Conservation (phyloP, 2,329 filamentous ascomycete species). For the Rhinocladiella mackenziei region DNA sequence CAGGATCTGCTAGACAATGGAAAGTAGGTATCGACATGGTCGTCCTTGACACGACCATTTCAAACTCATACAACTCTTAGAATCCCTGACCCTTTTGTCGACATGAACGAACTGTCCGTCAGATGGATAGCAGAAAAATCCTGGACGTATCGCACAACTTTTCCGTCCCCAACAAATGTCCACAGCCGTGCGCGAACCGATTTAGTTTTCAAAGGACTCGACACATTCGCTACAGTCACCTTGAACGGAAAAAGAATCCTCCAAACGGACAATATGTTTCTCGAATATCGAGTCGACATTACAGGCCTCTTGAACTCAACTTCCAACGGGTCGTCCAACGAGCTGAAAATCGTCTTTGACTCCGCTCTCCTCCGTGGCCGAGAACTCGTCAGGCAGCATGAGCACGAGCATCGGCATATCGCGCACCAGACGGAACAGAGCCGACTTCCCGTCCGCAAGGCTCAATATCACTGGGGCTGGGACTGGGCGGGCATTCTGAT, state of each 20-base stretch:
- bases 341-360: constrained; percentile 47
- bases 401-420: neutral
- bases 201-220: constrained; percentile 70
- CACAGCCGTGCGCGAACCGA: constrained; percentile 46
- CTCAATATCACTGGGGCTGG: constrained; percentile 68
- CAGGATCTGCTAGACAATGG: no score
- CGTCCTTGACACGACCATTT: no score
- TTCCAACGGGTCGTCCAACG: constrained; percentile 42
- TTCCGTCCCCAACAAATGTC: constrained; percentile 45
- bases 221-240: constrained; percentile 70
- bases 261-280: constrained; percentile 74
- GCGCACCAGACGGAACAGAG: neutral
- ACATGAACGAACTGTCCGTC: constrained; percentile 68
- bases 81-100: constrained; percentile 60
- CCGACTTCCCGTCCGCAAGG: constrained; percentile 50
- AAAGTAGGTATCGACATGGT: no score
- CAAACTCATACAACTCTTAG: no score
- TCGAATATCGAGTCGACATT: constrained; percentile 66
- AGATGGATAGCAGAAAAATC: constrained; percentile 70
- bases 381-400: no score
- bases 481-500: constrained; percentile 65
- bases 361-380: no score
- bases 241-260: constrained; percentile 66
- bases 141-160: constrained; percentile 66
- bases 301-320: constrained; percentile 49